Base-by-base conservation (phyloP, 805 yeast species). In the Alloascoidea hylecoeti region DNA sequence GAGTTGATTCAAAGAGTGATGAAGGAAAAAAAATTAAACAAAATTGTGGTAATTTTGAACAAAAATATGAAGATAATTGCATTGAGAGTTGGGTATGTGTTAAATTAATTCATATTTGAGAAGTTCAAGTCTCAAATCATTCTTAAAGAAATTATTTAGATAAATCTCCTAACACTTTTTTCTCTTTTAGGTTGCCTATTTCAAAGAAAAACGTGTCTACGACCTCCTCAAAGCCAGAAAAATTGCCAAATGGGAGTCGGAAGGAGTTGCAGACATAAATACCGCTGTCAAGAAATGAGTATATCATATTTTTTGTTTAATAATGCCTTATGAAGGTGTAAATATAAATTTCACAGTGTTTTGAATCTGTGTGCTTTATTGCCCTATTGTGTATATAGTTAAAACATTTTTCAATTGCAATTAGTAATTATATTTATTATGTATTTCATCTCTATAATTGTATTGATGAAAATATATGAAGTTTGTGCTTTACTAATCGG, bases 201-300 rank as follows among this genome's bases (percentile, higher is more conserved):
- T 89, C 64, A 89, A 86, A 53, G 89, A 85, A 56, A 88, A 86
- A 56, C 72, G 96, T 48, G 79, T 76, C 32, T 78, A 75, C 42
- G 95, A 85, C 47, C 60, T 73, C 44, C 72, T 74, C 48, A 76
- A 79, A 56, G 80, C 73, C 45, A 64, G 68, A 46, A 77, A 81
- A 56, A 56, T 84, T 49, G 68, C 68, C 39, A 76, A 80, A 52
- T 74, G 84, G 48, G 84, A 79, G 50, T 75, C 70, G 15, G 75
- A 76, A 44, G 84, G 85, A 17, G 81, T 74, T 36, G 41, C 40
- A 18, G 41, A 38, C 35, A 34, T 49, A 23, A 46, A 49, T 23
- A 35, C 42, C 27, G 34, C n/a, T n/a, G n/a, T 23, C 30, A 23
- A 23, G 9, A n/a, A n/a, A n/a, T n/a, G n/a, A n/a, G n/a, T n/a